A percentile compares a stretch with the other conserved stretches of the same genome.
Conservation (phyloP, 352 stramenopile genomes). For the Phytophthora lateralis region DNA sequence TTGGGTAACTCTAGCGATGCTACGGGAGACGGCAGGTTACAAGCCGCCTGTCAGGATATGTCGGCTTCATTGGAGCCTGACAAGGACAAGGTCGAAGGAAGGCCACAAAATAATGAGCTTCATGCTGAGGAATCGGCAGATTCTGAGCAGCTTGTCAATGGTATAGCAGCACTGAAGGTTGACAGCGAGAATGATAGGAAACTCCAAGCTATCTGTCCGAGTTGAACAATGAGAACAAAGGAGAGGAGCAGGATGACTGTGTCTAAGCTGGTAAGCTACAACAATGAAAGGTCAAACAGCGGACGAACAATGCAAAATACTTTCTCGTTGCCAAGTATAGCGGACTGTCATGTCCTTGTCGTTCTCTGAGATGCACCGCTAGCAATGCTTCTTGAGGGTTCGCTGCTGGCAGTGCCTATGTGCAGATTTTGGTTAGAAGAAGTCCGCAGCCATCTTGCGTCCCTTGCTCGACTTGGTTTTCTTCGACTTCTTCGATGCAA, state of each 20-base stretch:
- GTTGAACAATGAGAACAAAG: constrained; percentile 1
- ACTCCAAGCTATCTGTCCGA: background rate
- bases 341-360: constrained; percentile 19
- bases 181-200: background rate
- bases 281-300: too few relatives aligned
- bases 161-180: background rate
- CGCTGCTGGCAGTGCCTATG: constrained; percentile 11
- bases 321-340: constrained; percentile 24
- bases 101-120: background rate
- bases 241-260: background rate
- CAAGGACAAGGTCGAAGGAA: background rate
- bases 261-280: too few relatives aligned
- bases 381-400: constrained; percentile 12
- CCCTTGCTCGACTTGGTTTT: constrained; percentile 42
- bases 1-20: background rate
- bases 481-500: constrained; percentile 45
- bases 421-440: constrained; percentile 56
- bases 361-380: constrained; percentile 29
- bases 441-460: constrained; percentile 75
- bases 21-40: background rate
- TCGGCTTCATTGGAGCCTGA: background rate
- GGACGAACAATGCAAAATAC: constrained; percentile 33
- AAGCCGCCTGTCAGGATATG: background rate
- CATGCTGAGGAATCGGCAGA: background rate
- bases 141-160: background rate